A percentile compares a stretch with the other conserved stretches of the same genome.
phyloP scores from a whole-genome alignment of 1,284 basidiomycete species.

The Tilletiopsis washingtonensis region DNA sequence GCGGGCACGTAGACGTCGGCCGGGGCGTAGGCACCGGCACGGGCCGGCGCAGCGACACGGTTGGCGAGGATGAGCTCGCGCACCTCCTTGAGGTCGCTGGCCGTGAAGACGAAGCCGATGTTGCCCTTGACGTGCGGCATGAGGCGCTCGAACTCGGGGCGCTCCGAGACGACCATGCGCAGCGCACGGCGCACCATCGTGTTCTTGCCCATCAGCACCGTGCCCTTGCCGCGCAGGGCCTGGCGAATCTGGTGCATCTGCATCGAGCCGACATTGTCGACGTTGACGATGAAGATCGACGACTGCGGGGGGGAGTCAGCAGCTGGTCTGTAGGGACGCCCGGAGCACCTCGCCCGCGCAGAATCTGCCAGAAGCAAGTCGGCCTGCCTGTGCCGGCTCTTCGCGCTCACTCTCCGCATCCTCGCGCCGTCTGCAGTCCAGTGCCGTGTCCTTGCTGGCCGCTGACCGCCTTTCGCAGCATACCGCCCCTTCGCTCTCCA shows the following conservation, averaged over 20 bases:
- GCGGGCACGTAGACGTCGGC: constrained; percentile 84
- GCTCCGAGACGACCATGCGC: constrained; percentile 77
- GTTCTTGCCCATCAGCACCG: constrained; percentile 99
- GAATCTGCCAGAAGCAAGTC: too few species aligned
- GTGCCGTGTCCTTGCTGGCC: too few species aligned
- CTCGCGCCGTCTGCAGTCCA: too few species aligned
- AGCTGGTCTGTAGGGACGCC: too few species aligned
- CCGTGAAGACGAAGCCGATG: constrained; percentile 98
- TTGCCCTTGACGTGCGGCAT: constrained; percentile 93
- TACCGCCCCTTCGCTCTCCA: too few species aligned
- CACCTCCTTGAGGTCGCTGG: constrained; percentile 83
- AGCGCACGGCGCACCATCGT: constrained; percentile 99
- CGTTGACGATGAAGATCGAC: constrained; percentile 97
- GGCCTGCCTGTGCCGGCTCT: too few species aligned
- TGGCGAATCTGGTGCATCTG: constrained; percentile 98
- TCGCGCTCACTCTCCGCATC: too few species aligned
- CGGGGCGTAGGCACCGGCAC: constrained; percentile 93
- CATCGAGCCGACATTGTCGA: constrained; percentile 99
- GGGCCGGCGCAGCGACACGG: constrained; percentile 95
- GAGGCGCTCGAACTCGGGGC: constrained; percentile 90
- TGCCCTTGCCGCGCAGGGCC: constrained; percentile 85
- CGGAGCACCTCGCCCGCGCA: too few species aligned
- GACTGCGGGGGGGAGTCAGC: too few species aligned
- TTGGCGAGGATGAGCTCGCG: constrained; percentile 86
- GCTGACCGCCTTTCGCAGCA: too few species aligned